Evolutionary conservation across 371 early-diverging fungal species (phyloP).

Genomic region (Zychaea mexicana): DNA sequence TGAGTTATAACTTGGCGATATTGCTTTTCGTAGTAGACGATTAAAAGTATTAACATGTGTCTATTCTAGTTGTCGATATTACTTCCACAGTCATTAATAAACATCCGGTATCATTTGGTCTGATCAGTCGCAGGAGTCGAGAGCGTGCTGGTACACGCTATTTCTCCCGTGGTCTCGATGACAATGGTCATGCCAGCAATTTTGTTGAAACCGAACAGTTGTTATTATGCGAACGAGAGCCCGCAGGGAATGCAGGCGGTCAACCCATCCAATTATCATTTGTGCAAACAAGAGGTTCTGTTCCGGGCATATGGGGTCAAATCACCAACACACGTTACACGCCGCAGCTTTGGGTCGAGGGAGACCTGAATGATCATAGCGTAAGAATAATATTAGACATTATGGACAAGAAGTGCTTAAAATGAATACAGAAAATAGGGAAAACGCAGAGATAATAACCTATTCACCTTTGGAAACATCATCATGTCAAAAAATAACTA

Average conservation of each 20-base stretch:
- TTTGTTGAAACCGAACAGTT: slow-evolving; percentile 99
- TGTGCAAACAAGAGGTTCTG: slow-evolving; percentile 96
- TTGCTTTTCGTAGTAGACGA: too few species aligned
- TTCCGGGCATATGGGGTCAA: slow-evolving; percentile 97
- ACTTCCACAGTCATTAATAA: slow-evolving; percentile 51
- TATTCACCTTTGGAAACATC: too few species aligned
- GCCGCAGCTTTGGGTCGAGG: slow-evolving; percentile 70
- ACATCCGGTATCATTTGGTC: slow-evolving; percentile 66
- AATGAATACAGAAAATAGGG: too few species aligned
- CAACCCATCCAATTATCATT: slow-evolving; percentile 56
- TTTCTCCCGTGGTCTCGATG: slow-evolving; percentile 93
- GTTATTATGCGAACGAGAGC: slow-evolving; percentile 30
- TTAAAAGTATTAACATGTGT: background rate
- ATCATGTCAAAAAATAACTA: slow-evolving; percentile 5
- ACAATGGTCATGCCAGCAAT: slow-evolving; percentile 92
- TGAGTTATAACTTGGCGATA: slow-evolving; percentile 32
- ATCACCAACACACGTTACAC: slow-evolving; percentile 87
- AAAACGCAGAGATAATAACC: too few species aligned
- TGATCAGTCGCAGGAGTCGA: slow-evolving; percentile 81
- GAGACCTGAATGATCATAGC: slow-evolving; percentile 49
- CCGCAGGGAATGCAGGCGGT: background rate
- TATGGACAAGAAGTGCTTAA: too few species aligned
- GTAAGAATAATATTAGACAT: too few species aligned
- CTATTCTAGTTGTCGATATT: slow-evolving; percentile 54
- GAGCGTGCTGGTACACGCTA: slow-evolving; percentile 86